phyloP scores from a whole-genome alignment of 2,329 filamentous ascomycete genomes.

The Aspergillus latus region DNA sequence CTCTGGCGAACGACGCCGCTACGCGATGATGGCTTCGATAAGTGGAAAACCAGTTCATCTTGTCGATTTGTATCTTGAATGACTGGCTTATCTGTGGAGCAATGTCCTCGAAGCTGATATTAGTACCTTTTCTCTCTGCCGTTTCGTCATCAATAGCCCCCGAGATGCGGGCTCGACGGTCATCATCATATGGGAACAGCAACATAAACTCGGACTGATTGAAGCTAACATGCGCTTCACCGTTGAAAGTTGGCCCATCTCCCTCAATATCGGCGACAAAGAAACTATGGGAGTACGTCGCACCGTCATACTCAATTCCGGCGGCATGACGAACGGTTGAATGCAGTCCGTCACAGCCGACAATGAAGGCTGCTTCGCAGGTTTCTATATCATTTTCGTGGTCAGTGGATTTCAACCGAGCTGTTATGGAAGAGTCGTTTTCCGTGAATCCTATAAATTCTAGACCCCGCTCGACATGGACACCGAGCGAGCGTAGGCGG shows the following conservation, averaged over 20 bases:
- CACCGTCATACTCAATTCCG: constrained; percentile 44
- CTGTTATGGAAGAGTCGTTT: constrained; percentile 24
- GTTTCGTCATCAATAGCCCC: constrained; percentile 26
- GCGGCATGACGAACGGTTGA: constrained; percentile 49
- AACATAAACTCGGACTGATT: constrained; percentile 38
- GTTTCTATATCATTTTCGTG: constrained; percentile 20
- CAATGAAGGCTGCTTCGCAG: constrained; percentile 44
- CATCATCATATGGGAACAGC: constrained; percentile 31
- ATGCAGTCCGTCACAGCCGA: constrained; percentile 56
- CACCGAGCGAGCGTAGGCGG: constrained; percentile 26
- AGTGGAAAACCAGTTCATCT: constrained; percentile 43
- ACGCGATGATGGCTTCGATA: constrained; percentile 50
- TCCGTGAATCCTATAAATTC: constrained; percentile 29
- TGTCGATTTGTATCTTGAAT: constrained; percentile 26
- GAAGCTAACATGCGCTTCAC: constrained; percentile 36
- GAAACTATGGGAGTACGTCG: constrained; percentile 46
- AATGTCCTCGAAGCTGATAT: constrained; percentile 35
- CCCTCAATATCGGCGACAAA: constrained; percentile 47
- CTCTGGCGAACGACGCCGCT: constrained; percentile 45
- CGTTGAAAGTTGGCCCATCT: constrained; percentile 30
- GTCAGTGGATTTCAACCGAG: constrained; percentile 13
- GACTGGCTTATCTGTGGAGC: constrained; percentile 23
- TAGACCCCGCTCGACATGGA: constrained; percentile 29
- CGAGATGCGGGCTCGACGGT: constrained; percentile 26
- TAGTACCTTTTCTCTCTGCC: constrained; percentile 16